A percentile compares a stretch with the other conserved stretches of the same genome.
Conservation (phyloP, 768 basidiomycete species). For the Rhizopogon vesiculosus region DNA sequence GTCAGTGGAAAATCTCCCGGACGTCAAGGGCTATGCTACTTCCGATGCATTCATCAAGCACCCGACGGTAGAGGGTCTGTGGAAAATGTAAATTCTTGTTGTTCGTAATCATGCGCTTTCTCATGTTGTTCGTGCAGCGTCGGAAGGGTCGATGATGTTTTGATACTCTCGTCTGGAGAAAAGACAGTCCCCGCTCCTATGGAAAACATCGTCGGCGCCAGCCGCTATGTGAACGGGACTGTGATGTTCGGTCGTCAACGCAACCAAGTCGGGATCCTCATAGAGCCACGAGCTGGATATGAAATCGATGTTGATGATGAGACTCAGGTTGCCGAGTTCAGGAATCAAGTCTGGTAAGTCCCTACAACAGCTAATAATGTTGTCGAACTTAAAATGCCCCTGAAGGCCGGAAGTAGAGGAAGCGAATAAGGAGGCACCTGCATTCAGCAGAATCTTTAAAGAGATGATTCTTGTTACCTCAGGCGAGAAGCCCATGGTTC, state of each 20-base stretch:
- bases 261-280: slow-evolving; percentile 22
- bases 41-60: slow-evolving; percentile 41
- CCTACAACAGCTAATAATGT: not conserved
- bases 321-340: slow-evolving; percentile 22
- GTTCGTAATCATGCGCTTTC: not conserved
- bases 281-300: slow-evolving; percentile 28
- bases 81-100: too few species aligned
- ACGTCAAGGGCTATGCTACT: slow-evolving; percentile 38
- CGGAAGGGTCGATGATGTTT: slow-evolving; percentile 32
- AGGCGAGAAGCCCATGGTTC: slow-evolving; percentile 38
- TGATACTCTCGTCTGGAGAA: slow-evolving; percentile 26
- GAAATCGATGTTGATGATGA: slow-evolving; percentile 27
- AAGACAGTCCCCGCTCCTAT: slow-evolving; percentile 30
- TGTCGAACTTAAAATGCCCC: not conserved
- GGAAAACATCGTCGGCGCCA: slow-evolving; percentile 22
- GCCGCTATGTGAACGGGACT: slow-evolving; percentile 22
- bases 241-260: slow-evolving; percentile 37
- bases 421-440: slow-evolving; percentile 35
- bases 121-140: slow-evolving; percentile 20
- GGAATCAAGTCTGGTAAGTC: slow-evolving; percentile 35
- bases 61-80: slow-evolving; percentile 37
- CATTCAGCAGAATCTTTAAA: slow-evolving; percentile 41
- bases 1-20: slow-evolving; percentile 29
- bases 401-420: slow-evolving; percentile 35
- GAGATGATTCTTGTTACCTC: slow-evolving; percentile 47